Conservation (phyloP, 148 eudicot species). For the Rhododendron mucronatum region DNA sequence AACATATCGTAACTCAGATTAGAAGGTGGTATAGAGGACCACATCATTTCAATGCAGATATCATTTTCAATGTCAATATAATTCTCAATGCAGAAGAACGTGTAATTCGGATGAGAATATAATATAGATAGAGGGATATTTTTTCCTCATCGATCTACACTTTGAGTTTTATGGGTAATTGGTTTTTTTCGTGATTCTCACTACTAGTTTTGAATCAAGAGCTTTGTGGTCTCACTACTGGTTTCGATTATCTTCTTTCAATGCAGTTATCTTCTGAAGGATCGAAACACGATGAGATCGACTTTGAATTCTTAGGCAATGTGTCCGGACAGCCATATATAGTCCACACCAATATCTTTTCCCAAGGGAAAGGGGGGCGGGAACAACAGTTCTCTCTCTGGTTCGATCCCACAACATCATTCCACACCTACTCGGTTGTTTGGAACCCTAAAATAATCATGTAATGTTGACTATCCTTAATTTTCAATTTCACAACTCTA, state of each 20-base stretch:
- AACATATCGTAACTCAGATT: no score
- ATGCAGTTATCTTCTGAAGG: neutral
- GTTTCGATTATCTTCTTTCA: neutral
- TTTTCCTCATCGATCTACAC: no score
- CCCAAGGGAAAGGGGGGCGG: neutral
- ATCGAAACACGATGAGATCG: neutral
- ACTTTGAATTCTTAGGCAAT: slow-evolving; percentile 5
- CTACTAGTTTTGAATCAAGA: neutral
- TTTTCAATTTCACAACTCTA: neutral
- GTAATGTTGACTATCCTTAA: neutral
- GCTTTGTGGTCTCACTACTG: neutral
- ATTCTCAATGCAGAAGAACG: no score
- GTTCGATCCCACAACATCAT: neutral
- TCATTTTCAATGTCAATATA: no score
- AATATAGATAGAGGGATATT: no score
- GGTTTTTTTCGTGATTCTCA: neutral
- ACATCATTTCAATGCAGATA: no score
- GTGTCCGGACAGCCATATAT: neutral
- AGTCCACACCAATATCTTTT: neutral
- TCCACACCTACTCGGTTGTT: neutral
- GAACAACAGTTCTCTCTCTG: neutral
- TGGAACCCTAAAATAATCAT: neutral
- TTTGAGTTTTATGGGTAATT: neutral
- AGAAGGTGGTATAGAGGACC: no score
- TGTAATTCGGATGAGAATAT: no score